These are phyloP conservation scores for Emiliania huxleyi DNA, from an alignment of 78 protist genomes.

Conservation along the genomic window DNA sequence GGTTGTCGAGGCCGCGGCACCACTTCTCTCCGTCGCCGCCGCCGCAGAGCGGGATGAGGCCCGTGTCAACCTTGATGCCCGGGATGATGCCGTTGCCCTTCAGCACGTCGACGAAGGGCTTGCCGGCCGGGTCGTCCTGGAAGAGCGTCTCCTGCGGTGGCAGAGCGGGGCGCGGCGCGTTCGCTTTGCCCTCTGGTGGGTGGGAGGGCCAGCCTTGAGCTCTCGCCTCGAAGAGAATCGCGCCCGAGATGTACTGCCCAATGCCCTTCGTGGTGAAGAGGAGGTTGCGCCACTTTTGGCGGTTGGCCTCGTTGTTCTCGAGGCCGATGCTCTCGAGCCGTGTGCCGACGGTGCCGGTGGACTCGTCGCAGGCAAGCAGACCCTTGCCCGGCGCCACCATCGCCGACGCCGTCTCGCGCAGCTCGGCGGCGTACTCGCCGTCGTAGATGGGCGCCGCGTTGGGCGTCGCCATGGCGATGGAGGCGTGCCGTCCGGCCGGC, in stretches of 20 bases:
- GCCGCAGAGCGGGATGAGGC: conserved; percentile 42
- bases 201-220: no score
- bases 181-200: no score
- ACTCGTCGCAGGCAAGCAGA: conserved; percentile 92
- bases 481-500: no score
- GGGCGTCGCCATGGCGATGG: not conserved
- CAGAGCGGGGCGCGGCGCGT: no score
- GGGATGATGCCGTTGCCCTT: conserved; percentile 71
- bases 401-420: not conserved
- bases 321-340: conserved; percentile 79
- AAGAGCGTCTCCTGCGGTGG: conserved; percentile 88
- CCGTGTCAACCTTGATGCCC: conserved; percentile 92
- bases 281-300: conserved; percentile 86
- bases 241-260: conserved; percentile 80
- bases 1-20: conserved; percentile 86
- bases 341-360: conserved; percentile 86
- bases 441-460: not conserved
- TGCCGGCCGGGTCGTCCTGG: conserved; percentile 83
- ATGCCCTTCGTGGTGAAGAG: conserved; percentile 72
- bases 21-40: conserved; percentile 71
- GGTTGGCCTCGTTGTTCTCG: conserved; percentile 87
- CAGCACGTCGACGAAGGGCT: conserved; percentile 69
- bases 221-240: conserved; percentile 87
- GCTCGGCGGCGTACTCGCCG: not conserved
- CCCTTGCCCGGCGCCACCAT: conserved; percentile 89